Conservation (phyloP, 2,329 filamentous ascomycete genomes). For the Herpomyces periplanetae region DNA sequence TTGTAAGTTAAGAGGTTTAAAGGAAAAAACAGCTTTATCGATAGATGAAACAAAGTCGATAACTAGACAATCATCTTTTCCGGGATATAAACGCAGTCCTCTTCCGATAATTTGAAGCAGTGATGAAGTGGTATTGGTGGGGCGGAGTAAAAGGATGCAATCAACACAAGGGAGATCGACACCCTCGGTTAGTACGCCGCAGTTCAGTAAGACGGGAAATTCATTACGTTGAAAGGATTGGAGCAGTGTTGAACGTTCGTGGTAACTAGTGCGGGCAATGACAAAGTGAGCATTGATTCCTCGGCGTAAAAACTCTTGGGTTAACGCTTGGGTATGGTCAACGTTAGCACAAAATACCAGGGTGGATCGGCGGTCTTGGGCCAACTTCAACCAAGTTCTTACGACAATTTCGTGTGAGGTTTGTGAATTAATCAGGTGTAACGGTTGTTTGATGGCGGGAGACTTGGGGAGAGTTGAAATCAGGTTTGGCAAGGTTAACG, state of each 20-base stretch:
- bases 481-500: too few relatives aligned
- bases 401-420: conserved; percentile 49
- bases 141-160: conserved; percentile 50
- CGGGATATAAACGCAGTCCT: conserved; percentile 42
- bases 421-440: too few relatives aligned
- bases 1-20: conserved; percentile 65
- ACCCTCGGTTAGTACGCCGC: conserved; percentile 80
- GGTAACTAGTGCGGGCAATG: conserved; percentile 34
- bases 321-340: conserved; percentile 34
- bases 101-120: conserved; percentile 91
- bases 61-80: conserved; percentile 59
- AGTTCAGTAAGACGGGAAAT: conserved; percentile 67
- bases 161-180: conserved; percentile 95
- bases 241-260: conserved; percentile 25
- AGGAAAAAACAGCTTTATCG: conserved; percentile 49
- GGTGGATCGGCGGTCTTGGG: conserved; percentile 32
- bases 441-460: too few relatives aligned
- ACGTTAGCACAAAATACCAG: conserved; percentile 81
- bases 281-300: conserved; percentile 54
- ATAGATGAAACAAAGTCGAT: conserved; percentile 82
- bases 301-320: conserved; percentile 28
- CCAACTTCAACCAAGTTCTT: conserved; percentile 45
- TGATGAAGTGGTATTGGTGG: conserved; percentile 65
- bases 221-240: conserved; percentile 32
- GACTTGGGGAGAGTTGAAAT: too few relatives aligned